These are phyloP conservation scores for Ogataea pignaliae DNA, from an alignment of 805 yeast species.

Conservation along the genomic window DNA sequence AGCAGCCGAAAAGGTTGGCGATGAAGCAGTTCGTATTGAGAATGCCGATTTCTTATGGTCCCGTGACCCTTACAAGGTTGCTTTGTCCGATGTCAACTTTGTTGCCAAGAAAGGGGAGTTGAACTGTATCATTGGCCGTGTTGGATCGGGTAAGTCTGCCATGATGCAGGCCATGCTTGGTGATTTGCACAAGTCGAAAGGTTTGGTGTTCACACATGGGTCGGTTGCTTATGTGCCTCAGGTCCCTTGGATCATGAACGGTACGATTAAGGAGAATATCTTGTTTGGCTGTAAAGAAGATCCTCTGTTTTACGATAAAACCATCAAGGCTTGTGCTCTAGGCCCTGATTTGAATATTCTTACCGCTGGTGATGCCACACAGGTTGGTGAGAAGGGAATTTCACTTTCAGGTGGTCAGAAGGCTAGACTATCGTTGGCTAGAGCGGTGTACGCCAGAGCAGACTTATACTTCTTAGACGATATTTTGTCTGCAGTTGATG, in stretches of 20 bases:
- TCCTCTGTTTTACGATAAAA: conserved; percentile 69
- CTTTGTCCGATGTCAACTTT: conserved; percentile 59
- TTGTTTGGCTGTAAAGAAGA: conserved; percentile 82
- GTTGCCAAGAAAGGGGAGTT: conserved; percentile 69
- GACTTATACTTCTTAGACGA: conserved; percentile 87
- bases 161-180: conserved; percentile 77
- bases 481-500: conserved; percentile 92
- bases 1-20: conserved; percentile 52
- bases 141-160: conserved; percentile 88
- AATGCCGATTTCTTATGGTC: conserved; percentile 78
- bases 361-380: conserved; percentile 82
- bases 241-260: conserved; percentile 94
- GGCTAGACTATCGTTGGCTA: conserved; percentile 85
- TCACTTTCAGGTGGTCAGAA: conserved; percentile 95
- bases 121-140: conserved; percentile 82
- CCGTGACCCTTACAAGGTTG: conserved; percentile 66
- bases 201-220: conserved; percentile 70
- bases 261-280: conserved; percentile 81
- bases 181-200: conserved; percentile 71
- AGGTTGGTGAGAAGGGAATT: conserved; percentile 94
- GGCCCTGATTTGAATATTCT: conserved; percentile 67
- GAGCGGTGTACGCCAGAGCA: conserved; percentile 91
- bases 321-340: conserved; percentile 84
- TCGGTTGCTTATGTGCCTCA: conserved; percentile 86
- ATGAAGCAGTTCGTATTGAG: conserved; percentile 56